Evolutionary conservation across 2,329 filamentous ascomycete species (phyloP).

Genomic region (Exophiala bonariae): DNA sequence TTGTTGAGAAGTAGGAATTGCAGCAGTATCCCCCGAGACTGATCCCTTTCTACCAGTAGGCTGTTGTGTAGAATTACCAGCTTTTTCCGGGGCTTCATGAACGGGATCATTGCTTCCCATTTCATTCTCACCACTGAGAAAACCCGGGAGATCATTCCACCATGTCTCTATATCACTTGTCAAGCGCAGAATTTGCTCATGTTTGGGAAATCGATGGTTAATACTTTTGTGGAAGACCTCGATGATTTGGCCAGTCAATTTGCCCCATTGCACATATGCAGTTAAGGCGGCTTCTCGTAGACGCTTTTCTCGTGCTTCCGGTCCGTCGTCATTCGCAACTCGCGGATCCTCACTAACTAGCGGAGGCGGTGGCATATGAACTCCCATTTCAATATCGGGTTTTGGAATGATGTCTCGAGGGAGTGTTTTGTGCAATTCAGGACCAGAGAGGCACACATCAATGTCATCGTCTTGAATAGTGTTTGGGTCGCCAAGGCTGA

Average conservation of each 20-base stretch:
- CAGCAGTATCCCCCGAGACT: constrained; percentile 1
- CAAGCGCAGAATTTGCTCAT: constrained; percentile 38
- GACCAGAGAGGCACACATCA: constrained; percentile 48
- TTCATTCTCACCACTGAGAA: constrained; percentile 22
- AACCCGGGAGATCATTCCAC: constrained; percentile 41
- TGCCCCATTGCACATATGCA: constrained; percentile 41
- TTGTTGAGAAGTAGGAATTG: constrained; percentile 13
- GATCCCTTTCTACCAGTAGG: not conserved
- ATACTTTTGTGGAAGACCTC: constrained; percentile 45
- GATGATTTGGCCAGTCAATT: constrained; percentile 40
- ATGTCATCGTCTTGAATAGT: constrained; percentile 44
- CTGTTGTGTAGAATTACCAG: constrained; percentile 2
- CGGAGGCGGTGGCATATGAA: constrained; percentile 21
- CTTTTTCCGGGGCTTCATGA: not conserved
- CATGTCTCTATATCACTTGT: constrained; percentile 44
- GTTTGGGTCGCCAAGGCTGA: constrained; percentile 40
- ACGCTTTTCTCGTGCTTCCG: constrained; percentile 23
- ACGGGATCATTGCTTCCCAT: not conserved
- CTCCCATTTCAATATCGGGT: constrained; percentile 21
- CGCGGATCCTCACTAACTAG: constrained; percentile 10
- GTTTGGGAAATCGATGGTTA: constrained; percentile 39
- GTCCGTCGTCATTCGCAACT: constrained; percentile 14
- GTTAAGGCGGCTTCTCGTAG: constrained; percentile 36
- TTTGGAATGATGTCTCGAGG: constrained; percentile 12
- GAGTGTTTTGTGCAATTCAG: constrained; percentile 19